A percentile compares a stretch with the other conserved stretches of the same genome.
These are phyloP conservation scores for Anthracocystis setariae DNA, from an alignment of 1,284 basidiomycete genomes.

Conservation along the genomic window DNA sequence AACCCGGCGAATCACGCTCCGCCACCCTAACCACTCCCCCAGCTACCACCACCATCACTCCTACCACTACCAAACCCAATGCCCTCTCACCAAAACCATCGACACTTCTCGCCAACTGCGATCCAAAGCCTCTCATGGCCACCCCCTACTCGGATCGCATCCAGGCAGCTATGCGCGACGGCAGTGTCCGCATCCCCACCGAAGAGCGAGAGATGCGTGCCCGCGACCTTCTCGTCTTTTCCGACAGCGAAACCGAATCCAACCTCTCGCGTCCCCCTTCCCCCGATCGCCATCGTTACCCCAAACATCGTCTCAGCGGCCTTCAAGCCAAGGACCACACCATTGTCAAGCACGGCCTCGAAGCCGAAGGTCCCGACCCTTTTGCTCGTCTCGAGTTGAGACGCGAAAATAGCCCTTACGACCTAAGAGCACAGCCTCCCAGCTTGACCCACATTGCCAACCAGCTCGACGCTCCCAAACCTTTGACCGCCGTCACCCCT, in stretches of 20 bases:
- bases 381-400: constrained; percentile 50
- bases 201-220: constrained; percentile 58
- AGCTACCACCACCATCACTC: constrained; percentile 1
- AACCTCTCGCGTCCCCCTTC: constrained; percentile 61
- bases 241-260: constrained; percentile 61
- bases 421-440: constrained; percentile 34
- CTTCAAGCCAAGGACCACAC: constrained; percentile 56
- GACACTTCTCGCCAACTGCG: constrained; percentile 37
- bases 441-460: constrained; percentile 15
- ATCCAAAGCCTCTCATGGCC: constrained; percentile 49
- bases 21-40: constrained; percentile 3
- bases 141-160: constrained; percentile 50
- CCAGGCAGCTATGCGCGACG: constrained; percentile 44
- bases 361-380: constrained; percentile 22
- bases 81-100: constrained; percentile 9
- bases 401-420: constrained; percentile 54
- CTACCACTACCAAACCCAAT: constrained; percentile 6
- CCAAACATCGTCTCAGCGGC: constrained; percentile 59
- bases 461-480: constrained; percentile 19
- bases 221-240: constrained; percentile 49
- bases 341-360: constrained; percentile 56
- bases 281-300: constrained; percentile 53
- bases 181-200: constrained; percentile 38
- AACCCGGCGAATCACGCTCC: constrained; percentile 33
- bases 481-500: too few species aligned